Conservation (phyloP, 2,329 filamentous ascomycete genomes). For the Diaporthe sp. region DNA sequence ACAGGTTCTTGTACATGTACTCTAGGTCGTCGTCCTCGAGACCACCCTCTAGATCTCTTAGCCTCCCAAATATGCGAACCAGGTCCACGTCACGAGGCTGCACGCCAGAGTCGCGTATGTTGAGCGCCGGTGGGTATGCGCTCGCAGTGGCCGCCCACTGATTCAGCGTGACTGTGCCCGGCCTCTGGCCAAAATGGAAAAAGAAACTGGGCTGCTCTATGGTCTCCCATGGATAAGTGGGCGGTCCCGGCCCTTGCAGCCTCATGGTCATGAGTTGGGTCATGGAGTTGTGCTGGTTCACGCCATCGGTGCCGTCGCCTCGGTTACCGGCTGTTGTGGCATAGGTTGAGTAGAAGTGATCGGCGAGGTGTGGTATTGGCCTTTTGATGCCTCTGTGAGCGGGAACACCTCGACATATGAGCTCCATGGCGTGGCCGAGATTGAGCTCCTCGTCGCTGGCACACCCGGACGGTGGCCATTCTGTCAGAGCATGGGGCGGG, state of each 20-base stretch:
- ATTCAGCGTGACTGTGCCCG: slow-evolving; percentile 79
- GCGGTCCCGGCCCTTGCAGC: slow-evolving; percentile 53
- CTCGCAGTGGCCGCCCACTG: slow-evolving; percentile 73
- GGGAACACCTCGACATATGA: slow-evolving; percentile 69
- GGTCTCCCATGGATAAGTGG: slow-evolving; percentile 72
- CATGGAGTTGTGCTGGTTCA: slow-evolving; percentile 65
- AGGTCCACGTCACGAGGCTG: slow-evolving; percentile 71
- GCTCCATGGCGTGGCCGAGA: slow-evolving; percentile 64
- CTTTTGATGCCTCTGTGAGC: slow-evolving; percentile 65
- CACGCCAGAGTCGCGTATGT: slow-evolving; percentile 67
- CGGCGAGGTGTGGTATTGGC: slow-evolving; percentile 63
- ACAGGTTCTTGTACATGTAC: slow-evolving; percentile 72
- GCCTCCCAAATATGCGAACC: slow-evolving; percentile 65
- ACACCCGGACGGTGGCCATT: slow-evolving; percentile 68
- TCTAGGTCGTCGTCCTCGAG: slow-evolving; percentile 67
- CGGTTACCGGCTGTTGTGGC: slow-evolving; percentile 60
- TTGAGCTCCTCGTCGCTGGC: slow-evolving; percentile 60
- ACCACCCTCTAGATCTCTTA: slow-evolving; percentile 66
- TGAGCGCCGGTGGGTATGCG: slow-evolving; percentile 63
- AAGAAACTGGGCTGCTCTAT: slow-evolving; percentile 79
- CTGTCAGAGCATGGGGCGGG: slow-evolving; percentile 51
- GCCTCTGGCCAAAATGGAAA: slow-evolving; percentile 72
- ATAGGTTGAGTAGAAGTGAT: slow-evolving; percentile 67
- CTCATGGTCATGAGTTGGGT: slow-evolving; percentile 67
- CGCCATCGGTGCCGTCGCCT: slow-evolving; percentile 56